Evolutionary conservation across 441 rosid species (phyloP).

Genomic region (Syzygium syzygioides): DNA sequence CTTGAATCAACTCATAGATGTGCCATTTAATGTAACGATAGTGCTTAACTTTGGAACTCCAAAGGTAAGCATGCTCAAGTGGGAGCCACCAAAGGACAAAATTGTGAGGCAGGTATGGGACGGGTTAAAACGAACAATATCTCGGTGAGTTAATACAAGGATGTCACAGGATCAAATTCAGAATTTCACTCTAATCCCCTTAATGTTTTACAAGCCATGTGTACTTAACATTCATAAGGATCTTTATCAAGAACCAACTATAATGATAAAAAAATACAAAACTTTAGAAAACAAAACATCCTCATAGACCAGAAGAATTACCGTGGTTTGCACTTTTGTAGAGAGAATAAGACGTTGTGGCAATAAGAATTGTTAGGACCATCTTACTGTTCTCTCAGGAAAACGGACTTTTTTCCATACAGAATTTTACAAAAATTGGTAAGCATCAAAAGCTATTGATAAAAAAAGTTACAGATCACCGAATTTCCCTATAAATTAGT

Average conservation of each 20-base stretch:
- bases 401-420: neutral
- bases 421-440: neutral
- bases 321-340: neutral
- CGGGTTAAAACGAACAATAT: too few species aligned
- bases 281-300: neutral
- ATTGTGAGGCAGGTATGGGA: too few species aligned
- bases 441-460: neutral
- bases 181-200: neutral
- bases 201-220: neutral
- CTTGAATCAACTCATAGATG: too few species aligned
- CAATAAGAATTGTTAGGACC: neutral
- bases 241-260: neutral
- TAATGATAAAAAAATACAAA: neutral
- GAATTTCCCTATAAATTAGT: neutral
- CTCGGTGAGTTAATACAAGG: too few species aligned
- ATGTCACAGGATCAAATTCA: neutral
- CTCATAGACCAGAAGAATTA: neutral
- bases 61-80: too few species aligned
- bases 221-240: neutral
- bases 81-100: too few species aligned
- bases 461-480: neutral
- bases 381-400: neutral
- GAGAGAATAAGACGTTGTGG: neutral
- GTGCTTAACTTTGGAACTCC: too few species aligned
- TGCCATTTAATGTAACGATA: too few species aligned